Evolutionary conservation across 2,329 filamentous ascomycete genomes (phyloP).

Genomic region (Neonectria neomacrospora): DNA sequence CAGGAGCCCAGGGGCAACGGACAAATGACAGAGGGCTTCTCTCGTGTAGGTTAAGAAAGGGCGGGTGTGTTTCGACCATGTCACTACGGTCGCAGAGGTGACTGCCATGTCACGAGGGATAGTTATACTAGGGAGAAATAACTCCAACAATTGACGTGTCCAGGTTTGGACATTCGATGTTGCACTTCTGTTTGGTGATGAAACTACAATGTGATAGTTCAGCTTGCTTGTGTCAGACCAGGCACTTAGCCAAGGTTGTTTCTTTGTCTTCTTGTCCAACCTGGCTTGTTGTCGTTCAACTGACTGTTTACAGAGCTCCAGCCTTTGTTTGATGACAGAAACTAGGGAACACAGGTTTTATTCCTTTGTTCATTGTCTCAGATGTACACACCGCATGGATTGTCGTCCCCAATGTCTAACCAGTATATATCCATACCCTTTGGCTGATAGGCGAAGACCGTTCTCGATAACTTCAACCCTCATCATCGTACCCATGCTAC

Average conservation of each 20-base stretch:
- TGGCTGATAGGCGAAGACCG: not conserved
- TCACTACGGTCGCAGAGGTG: constrained; percentile 5
- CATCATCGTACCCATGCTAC: not conserved
- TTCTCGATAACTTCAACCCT: not conserved
- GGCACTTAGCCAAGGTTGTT: not conserved
- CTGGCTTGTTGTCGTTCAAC: too few relatives aligned
- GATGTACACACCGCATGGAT: not conserved
- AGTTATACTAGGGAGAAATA: constrained; percentile 14
- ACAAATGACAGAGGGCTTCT: not conserved
- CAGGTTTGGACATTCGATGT: constrained; percentile 9
- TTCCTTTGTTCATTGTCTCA: not conserved
- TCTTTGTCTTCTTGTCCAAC: not conserved
- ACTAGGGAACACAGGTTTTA: not conserved
- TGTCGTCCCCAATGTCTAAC: not conserved
- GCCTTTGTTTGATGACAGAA: not conserved
- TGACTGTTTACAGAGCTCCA: not conserved
- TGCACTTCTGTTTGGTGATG: not conserved
- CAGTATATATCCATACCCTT: not conserved
- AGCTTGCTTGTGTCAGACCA: too few relatives aligned
- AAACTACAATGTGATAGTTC: not conserved
- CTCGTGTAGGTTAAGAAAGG: constrained; percentile 19
- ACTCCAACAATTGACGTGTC: constrained; percentile 23
- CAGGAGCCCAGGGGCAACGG: not conserved
- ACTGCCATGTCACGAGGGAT: constrained; percentile 13
- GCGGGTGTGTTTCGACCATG: constrained; percentile 9